These are phyloP conservation scores for Fusarium nanum DNA, from an alignment of 2,329 filamentous ascomycete species.

Conservation along the genomic window DNA sequence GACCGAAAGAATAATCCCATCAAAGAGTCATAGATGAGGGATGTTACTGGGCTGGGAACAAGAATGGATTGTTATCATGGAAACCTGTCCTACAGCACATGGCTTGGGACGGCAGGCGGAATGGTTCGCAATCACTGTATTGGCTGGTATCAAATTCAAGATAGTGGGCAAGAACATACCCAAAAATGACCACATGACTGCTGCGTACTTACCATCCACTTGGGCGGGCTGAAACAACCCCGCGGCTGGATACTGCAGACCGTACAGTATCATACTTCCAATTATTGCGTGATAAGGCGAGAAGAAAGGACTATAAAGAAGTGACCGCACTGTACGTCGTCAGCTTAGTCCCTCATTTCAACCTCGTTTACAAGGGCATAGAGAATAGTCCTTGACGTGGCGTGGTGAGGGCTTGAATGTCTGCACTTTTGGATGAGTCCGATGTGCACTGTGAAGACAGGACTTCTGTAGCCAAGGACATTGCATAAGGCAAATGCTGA, in stretches of 20 bases:
- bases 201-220: not conserved
- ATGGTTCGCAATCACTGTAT: not conserved
- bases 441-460: conserved; percentile 5
- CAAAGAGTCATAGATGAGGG: not conserved
- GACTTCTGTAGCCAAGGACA: not conserved
- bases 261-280: not conserved
- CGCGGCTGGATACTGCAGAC: not conserved
- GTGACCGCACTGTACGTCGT: conserved; percentile 4
- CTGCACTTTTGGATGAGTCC: conserved; percentile 1
- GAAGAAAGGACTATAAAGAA: not conserved
- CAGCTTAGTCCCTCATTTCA: conserved; percentile 22
- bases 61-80: not conserved
- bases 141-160: conserved; percentile 6
- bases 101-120: not conserved
- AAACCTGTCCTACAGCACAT: not conserved
- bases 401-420: conserved; percentile 6
- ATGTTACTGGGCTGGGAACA: not conserved
- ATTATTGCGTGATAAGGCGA: not conserved
- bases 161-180: not conserved
- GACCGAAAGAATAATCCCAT: not conserved
- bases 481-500: not conserved
- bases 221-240: not conserved
- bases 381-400: not conserved
- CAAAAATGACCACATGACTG: conserved; percentile 30
- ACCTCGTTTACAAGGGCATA: conserved; percentile 13